These are phyloP conservation scores for Phaeosphaeria sp. DNA, from an alignment of 2,329 filamentous ascomycete genomes.

Conservation along the genomic window DNA sequence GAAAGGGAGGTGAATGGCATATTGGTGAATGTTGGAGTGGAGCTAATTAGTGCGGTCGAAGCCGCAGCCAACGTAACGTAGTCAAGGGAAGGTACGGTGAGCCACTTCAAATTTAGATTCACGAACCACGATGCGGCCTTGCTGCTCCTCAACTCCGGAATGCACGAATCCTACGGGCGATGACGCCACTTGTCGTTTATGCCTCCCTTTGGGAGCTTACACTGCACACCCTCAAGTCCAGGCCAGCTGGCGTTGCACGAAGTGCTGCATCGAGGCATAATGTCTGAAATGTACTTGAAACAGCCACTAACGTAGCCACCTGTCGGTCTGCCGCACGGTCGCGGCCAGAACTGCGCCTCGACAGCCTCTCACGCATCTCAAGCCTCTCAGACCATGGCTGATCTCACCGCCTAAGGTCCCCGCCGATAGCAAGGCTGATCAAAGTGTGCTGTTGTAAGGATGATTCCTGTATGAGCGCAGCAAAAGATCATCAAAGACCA, in stretches of 20 bases:
- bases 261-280: constrained; percentile 11
- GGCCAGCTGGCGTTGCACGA: constrained; percentile 19
- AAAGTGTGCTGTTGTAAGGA: not conserved
- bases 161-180: not conserved
- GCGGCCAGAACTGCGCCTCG: not conserved
- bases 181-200: constrained; percentile 6
- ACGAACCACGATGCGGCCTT: not conserved
- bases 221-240: constrained; percentile 3
- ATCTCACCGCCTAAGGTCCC: constrained; percentile 2
- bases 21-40: constrained; percentile 22
- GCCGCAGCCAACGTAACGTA: constrained; percentile 6
- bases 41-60: constrained; percentile 13
- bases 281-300: constrained; percentile 25
- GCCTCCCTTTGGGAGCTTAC: not conserved
- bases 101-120: constrained; percentile 9
- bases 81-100: constrained; percentile 14
- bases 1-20: constrained; percentile 13
- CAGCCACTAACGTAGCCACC: constrained; percentile 19
- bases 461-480: not conserved
- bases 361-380: not conserved
- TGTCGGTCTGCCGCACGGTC: constrained; percentile 7
- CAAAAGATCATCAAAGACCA: not conserved
- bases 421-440: not conserved
- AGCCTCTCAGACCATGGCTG: constrained; percentile 2
- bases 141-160: constrained; percentile 1